phyloP scores from a whole-genome alignment of 139 green algal genomes.

The Chlamydomonas urium region DNA sequence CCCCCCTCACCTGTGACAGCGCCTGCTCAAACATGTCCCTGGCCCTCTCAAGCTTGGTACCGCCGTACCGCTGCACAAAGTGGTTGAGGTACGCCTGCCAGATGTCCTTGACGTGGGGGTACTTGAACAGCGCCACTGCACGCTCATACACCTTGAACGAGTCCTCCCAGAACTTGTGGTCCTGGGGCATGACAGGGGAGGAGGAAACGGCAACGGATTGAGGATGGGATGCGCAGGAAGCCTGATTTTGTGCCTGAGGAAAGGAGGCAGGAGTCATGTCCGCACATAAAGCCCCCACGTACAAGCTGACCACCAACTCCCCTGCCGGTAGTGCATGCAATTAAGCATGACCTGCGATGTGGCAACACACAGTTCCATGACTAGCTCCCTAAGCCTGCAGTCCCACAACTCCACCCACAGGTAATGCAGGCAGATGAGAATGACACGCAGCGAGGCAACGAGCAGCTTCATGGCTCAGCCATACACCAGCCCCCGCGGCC shows the following conservation, averaged over 20 bases:
- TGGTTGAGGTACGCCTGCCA: constrained; percentile 90
- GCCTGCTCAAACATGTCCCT: constrained; percentile 94
- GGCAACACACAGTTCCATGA: constrained; percentile 88
- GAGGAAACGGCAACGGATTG: no score
- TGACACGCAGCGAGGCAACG: no score
- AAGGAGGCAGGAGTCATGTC: no score
- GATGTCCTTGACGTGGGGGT: constrained; percentile 92
- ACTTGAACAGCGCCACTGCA: constrained; percentile 92
- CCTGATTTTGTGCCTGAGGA: no score
- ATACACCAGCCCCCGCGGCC: no score
- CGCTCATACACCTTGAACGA: constrained; percentile 93
- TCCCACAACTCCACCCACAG: no score
- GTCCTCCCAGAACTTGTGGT: constrained; percentile 93
- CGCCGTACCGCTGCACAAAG: constrained; percentile 85
- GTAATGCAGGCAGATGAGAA: no score
- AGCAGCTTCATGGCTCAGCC: no score
- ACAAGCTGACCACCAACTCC: neutral
- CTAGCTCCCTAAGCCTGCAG: constrained; percentile 75
- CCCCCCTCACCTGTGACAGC: constrained; percentile 37
- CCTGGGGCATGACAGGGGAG: constrained; percentile 43
- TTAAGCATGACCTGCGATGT: constrained; percentile 97
- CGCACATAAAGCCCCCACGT: no score
- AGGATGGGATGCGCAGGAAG: no score
- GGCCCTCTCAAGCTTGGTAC: constrained; percentile 91
- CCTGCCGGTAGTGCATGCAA: constrained; percentile 83